Conservation (phyloP, 495 filamentous ascomycete species). For the Talaromyces adpressus region DNA sequence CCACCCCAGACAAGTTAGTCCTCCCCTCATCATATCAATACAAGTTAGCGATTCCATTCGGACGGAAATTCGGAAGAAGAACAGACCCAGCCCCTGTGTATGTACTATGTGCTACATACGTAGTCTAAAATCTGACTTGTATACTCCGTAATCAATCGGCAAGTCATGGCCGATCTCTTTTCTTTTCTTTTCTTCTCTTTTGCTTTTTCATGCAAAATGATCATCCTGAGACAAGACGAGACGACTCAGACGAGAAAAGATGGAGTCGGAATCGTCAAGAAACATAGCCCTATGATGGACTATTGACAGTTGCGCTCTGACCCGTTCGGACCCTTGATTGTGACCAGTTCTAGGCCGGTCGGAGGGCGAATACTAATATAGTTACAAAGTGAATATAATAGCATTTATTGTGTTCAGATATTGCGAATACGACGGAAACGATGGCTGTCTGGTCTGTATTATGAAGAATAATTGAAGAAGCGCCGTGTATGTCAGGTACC, state of each 20-base stretch:
- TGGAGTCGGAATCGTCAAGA: neutral
- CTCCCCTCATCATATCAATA: neutral
- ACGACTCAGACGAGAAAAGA: neutral
- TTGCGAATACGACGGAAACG: neutral
- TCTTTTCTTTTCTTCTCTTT: neutral
- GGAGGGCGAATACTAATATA: neutral
- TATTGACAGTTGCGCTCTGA: neutral
- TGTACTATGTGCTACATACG: neutral
- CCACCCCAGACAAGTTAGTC: neutral
- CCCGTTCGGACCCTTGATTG: neutral
- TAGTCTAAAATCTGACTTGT: neutral
- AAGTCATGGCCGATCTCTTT: neutral
- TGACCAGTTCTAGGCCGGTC: constrained; percentile 1
- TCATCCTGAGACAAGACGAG: neutral
- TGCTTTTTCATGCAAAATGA: neutral
- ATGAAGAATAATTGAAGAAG: neutral
- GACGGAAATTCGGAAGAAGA: neutral
- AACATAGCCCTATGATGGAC: neutral
- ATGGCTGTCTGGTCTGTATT: neutral
- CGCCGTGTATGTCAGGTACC: neutral
- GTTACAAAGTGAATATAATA: neutral
- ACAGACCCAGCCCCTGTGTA: neutral
- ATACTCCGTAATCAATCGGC: neutral
- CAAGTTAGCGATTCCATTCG: too few species aligned
- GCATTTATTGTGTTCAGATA: neutral